phyloP scores from a whole-genome alignment of 202 grass and related monocot species.

The Setaria viridis region DNA sequence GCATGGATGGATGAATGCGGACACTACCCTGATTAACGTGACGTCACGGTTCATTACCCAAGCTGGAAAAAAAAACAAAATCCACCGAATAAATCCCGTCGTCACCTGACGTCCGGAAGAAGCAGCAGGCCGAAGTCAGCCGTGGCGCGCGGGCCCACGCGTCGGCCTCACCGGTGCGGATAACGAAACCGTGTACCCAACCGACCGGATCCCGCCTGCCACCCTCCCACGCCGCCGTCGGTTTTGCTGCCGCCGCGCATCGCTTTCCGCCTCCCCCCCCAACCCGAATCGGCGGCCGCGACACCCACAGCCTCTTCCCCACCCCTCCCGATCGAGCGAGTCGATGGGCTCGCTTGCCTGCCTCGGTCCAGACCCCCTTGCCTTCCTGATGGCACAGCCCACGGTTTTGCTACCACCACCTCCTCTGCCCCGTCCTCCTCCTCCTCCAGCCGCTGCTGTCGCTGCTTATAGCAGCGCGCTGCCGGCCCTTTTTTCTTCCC shows the following conservation, averaged over 20 bases:
- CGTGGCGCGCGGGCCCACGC: background rate
- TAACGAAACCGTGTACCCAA: background rate
- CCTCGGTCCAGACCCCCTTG: background rate
- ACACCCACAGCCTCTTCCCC: too few species aligned
- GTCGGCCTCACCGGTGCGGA: background rate
- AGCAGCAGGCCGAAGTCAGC: too few species aligned
- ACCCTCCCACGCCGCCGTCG: background rate
- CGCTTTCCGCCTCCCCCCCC: background rate
- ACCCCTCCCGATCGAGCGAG: too few species aligned
- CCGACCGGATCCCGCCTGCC: background rate
- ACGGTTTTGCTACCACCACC: conserved; percentile 9
- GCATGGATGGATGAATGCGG: too few species aligned
- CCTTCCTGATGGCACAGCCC: conserved; percentile 12
- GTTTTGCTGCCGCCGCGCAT: background rate
- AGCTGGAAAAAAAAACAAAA: too few species aligned
- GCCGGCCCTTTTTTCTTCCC: background rate
- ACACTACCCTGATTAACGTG: too few species aligned
- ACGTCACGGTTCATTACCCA: too few species aligned
- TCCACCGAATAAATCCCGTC: too few species aligned
- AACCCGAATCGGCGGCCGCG: too few species aligned
- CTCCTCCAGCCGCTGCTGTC: background rate
- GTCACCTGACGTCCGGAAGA: too few species aligned
- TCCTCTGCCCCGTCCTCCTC: background rate
- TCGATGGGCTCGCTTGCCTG: background rate
- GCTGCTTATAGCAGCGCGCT: conserved; percentile 2